phyloP scores from a whole-genome alignment of 1,284 basidiomycete species.

The Rhodotorula sp. region DNA sequence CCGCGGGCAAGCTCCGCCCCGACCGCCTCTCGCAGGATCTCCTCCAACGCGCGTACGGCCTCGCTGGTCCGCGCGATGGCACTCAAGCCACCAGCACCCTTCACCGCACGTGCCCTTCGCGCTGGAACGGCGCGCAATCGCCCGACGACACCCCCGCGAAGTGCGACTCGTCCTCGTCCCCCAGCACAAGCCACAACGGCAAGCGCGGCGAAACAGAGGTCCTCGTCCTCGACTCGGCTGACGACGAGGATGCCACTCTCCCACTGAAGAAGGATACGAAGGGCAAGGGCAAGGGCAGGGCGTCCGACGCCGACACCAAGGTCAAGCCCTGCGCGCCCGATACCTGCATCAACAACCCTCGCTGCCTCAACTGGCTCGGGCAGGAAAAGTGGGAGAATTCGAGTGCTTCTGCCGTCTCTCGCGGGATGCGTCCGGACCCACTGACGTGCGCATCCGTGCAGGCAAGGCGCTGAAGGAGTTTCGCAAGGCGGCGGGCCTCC shows the following conservation, averaged over 20 bases:
- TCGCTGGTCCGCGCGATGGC: slow-evolving; percentile 8
- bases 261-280: background rate
- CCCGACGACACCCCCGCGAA: background rate
- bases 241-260: slow-evolving; percentile 3
- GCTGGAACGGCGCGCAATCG: background rate
- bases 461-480: slow-evolving; percentile 61
- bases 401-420: slow-evolving; percentile 27
- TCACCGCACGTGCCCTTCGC: slow-evolving; percentile 12
- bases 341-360: slow-evolving; percentile 69
- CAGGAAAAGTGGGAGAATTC: slow-evolving; percentile 75
- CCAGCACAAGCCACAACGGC: background rate
- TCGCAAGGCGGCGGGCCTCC: slow-evolving; percentile 60
- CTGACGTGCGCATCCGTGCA: slow-evolving; percentile 20
- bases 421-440: too few species aligned
- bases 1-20: background rate
- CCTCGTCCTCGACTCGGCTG: background rate
- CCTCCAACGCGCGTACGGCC: slow-evolving; percentile 29
- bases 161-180: background rate
- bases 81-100: background rate
- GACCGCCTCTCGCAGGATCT: slow-evolving; percentile 9
- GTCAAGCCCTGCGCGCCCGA: slow-evolving; percentile 61
- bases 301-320: slow-evolving; percentile 2
- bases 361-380: slow-evolving; percentile 81
- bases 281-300: slow-evolving; percentile 18
- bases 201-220: slow-evolving; percentile 6